Evolutionary conservation across 305 asterid genomes (phyloP), one percentile per base, ranked within the genome.

Genomic region (Euphrasia arctica): DNA sequence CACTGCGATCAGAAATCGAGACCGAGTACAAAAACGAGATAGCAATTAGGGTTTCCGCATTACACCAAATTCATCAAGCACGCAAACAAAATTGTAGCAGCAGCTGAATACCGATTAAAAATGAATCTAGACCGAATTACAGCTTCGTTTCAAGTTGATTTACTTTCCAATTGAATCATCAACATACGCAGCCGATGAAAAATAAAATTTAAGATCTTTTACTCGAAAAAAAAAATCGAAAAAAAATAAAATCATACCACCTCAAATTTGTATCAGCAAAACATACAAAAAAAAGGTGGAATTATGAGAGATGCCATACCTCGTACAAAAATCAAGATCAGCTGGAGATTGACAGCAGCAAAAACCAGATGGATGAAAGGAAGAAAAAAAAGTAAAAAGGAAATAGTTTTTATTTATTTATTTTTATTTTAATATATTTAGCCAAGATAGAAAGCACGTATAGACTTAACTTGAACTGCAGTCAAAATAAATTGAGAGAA

Each of bases 181-280:
- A 70, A 22, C 12, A 62, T 57, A 49, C 12, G 39, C 59, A 54
- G 3, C 4, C 34, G 8, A 62, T 14, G 42, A 66, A 43, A 54
- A 60, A 18, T 18, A 18, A 78, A 66, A 68, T 78, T 79, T 72
- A 74, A 68, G 71, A 82, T 82, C 82, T 68, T 74, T 58, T 67
- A 47, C 73, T 60, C 64, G 36, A 65, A 58, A 45, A 70, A 49
- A 59, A n/a, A 27, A 60, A 68, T 62, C 55, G 48, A 54, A 27
- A 62, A 67, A 18, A 18, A 18, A 18, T 18, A 29, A 64, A 64
- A 28, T 8, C 36, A 56, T 60, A 66, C 68, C 58, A 12, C 67
- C 62, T 5, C 65, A 64, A 67, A 68, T 68, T 47, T 52, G 74
- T 58, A 66, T 56, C 45, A 60, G 41, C 62, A 28, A 18, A 5